A percentile compares a stretch with the other conserved stretches of the same genome.
phyloP scores from a whole-genome alignment of 768 basidiomycete genomes.

The Suillus placidus region DNA sequence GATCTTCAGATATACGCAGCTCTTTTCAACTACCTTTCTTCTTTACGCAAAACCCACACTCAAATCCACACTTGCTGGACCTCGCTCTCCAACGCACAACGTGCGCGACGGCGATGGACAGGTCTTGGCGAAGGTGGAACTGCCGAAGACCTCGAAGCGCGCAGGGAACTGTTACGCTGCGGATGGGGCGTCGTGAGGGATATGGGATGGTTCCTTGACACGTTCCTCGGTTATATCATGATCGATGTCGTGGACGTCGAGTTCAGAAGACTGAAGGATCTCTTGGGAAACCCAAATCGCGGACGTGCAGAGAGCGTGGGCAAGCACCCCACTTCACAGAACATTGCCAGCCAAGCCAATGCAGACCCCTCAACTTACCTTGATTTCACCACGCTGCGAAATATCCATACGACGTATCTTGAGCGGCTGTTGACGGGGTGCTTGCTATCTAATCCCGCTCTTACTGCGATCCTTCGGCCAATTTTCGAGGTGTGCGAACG shows the following conservation, averaged over 20 bases:
- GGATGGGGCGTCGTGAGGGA: constrained; percentile 87
- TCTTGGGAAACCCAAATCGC: constrained; percentile 41
- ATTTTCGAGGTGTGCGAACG: constrained; percentile 84
- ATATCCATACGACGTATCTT: constrained; percentile 80
- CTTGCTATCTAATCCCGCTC: constrained; percentile 65
- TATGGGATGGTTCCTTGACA: constrained; percentile 93
- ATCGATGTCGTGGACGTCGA: constrained; percentile 89
- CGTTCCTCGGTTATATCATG: constrained; percentile 82
- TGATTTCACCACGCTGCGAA: constrained; percentile 86
- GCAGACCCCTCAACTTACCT: constrained; percentile 42
- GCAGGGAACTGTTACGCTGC: constrained; percentile 68
- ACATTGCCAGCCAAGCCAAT: constrained; percentile 13
- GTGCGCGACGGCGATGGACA: constrained; percentile 83
- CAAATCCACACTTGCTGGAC: constrained; percentile 83
- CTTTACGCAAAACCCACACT: constrained; percentile 82
- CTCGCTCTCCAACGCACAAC: constrained; percentile 82
- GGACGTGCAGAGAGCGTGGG: constrained; percentile 25
- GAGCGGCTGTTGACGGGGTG: constrained; percentile 80
- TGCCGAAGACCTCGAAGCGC: constrained; percentile 63
- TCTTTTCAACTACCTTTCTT: constrained; percentile 81
- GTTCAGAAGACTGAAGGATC: constrained; percentile 68
- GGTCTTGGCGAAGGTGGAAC: constrained; percentile 87
- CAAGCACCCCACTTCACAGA: constrained; percentile 9
- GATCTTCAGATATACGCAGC: constrained; percentile 76
- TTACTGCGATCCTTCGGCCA: constrained; percentile 65